Percentiles rank a stretch among this genome's conserved stretches.
phyloP scores from a whole-genome alignment of 2,329 filamentous ascomycete genomes.

The Penicillium sp. region DNA sequence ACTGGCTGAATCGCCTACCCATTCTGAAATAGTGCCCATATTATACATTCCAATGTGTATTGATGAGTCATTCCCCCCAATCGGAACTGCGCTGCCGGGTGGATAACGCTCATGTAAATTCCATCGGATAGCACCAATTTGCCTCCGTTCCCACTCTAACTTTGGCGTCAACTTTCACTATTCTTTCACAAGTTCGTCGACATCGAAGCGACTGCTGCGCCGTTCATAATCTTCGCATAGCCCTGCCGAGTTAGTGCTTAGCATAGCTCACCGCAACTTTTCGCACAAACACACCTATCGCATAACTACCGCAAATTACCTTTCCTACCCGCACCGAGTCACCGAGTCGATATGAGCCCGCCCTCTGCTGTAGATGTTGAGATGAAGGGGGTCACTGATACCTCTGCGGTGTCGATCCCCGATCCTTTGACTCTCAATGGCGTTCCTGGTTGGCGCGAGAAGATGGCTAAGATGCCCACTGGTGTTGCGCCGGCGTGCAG shows the following conservation, averaged over 20 bases:
- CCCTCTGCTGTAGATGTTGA: constrained; percentile 32
- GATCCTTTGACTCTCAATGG: constrained; percentile 62
- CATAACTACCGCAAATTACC: constrained; percentile 1
- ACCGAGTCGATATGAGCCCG: constrained; percentile 18
- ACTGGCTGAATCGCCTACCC: background rate
- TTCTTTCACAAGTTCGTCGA: background rate
- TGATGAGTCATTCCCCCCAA: constrained; percentile 16
- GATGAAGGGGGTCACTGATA: constrained; percentile 37
- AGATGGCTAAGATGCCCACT: constrained; percentile 67
- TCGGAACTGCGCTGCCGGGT: constrained; percentile 11
- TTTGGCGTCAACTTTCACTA: background rate
- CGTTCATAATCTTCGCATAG: background rate
- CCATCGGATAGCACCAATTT: constrained; percentile 7
- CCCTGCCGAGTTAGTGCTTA: background rate
- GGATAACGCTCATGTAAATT: constrained; percentile 16
- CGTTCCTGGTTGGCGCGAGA: constrained; percentile 67
- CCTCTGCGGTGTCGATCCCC: constrained; percentile 36
- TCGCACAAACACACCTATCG: background rate
- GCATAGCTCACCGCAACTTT: background rate
- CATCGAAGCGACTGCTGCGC: background rate
- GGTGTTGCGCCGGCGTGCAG: constrained; percentile 75
- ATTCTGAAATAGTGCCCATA: background rate
- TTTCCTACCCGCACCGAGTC: background rate
- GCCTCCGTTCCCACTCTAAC: constrained; percentile 7
- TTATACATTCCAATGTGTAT: background rate